phyloP scores from a whole-genome alignment of 2,329 filamentous ascomycete genomes.

The Drechslerella stenobrocha region DNA sequence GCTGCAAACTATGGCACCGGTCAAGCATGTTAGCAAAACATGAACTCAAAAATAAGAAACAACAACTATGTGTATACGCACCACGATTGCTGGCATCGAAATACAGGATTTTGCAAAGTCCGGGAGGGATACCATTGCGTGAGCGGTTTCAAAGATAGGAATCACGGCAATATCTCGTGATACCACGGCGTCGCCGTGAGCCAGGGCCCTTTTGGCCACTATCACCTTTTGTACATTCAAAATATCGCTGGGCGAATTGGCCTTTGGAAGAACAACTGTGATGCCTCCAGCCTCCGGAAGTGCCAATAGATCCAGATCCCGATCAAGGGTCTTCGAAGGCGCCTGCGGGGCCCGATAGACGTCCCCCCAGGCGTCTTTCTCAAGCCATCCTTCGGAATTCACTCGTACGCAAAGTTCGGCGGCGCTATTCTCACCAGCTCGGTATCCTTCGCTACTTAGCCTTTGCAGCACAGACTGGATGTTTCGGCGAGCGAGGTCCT shows the following conservation, averaged over 20 bases:
- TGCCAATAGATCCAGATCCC: constrained; percentile 26
- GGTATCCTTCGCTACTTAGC: constrained; percentile 21
- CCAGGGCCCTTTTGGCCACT: background rate
- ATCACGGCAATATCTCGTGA: constrained; percentile 3
- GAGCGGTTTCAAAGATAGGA: constrained; percentile 25
- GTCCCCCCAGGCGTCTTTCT: constrained; percentile 2
- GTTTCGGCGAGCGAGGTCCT: constrained; percentile 20
- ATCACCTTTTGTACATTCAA: constrained; percentile 1
- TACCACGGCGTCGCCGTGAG: background rate
- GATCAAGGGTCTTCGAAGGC: constrained; percentile 22
- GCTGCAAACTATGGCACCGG: constrained; percentile 41
- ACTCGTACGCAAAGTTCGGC: constrained; percentile 37
- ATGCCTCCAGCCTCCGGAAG: background rate
- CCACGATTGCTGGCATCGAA: constrained; percentile 20
- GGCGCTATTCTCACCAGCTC: constrained; percentile 20
- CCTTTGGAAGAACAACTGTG: constrained; percentile 23
- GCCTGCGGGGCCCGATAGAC: background rate
- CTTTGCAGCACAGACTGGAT: constrained; percentile 13
- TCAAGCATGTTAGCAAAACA: too few relatives aligned
- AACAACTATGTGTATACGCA: too few relatives aligned
- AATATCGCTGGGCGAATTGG: constrained; percentile 4
- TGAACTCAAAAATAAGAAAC: too few relatives aligned
- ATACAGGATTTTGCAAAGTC: background rate
- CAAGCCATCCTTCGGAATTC: constrained; percentile 33
- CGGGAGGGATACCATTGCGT: constrained; percentile 9